Evolutionary conservation across 768 basidiomycete genomes (phyloP).

Genomic region (Neoboletus brunneissimus): DNA sequence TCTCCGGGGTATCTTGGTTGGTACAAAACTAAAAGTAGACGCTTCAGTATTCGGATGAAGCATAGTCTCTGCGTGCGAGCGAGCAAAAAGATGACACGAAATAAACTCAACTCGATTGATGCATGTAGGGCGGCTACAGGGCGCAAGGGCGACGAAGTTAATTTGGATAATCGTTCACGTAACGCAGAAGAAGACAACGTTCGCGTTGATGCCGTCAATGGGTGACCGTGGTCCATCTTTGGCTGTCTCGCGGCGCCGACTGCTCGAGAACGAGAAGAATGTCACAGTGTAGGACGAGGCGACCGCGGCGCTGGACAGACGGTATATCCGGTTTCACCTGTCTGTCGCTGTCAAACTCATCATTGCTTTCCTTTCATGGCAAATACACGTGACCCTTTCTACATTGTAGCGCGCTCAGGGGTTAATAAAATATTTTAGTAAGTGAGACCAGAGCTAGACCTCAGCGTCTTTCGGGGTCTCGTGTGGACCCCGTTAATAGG

Average conservation of each 20-base stretch:
- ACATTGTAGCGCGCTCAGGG: not conserved
- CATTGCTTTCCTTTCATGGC: not conserved
- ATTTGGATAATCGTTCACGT: constrained; percentile 57
- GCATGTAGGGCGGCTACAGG: constrained; percentile 66
- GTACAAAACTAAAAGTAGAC: constrained; percentile 62
- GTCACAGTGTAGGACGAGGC: not conserved
- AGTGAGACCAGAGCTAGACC: not conserved
- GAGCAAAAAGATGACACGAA: not conserved
- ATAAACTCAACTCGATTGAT: constrained; percentile 64
- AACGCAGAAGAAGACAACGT: constrained; percentile 60
- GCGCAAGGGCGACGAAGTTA: constrained; percentile 55
- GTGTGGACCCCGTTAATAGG: not conserved
- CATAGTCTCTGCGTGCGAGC: not conserved
- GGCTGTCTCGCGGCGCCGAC: not conserved
- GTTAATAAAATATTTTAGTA: not conserved
- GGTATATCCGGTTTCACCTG: constrained; percentile 1
- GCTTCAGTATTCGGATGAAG: not conserved
- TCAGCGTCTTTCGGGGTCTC: not conserved
- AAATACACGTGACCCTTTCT: constrained; percentile 2
- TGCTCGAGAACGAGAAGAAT: not conserved
- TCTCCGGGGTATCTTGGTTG: constrained; percentile 80
- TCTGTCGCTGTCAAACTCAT: not conserved
- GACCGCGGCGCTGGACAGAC: not conserved
- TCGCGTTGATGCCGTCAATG: constrained; percentile 41
- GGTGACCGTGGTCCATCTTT: constrained; percentile 34